Conservation (phyloP, 805 yeast species). For the Sugiyamaella boreocaroliniensis region DNA sequence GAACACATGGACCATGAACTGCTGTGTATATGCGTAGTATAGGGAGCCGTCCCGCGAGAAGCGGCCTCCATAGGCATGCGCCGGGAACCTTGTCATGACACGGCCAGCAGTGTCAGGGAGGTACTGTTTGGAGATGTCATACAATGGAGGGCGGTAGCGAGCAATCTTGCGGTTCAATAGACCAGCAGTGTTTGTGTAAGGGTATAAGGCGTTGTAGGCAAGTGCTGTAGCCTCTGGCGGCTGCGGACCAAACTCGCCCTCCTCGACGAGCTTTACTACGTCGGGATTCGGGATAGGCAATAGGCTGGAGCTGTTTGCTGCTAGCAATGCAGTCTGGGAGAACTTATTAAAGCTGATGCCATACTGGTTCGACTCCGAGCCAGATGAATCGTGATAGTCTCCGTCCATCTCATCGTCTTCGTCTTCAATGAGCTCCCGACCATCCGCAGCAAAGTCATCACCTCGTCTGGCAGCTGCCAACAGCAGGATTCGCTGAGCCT, state of each 20-base stretch:
- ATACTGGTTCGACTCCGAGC: background rate
- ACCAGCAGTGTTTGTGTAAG: too few relatives aligned
- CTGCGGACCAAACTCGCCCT: constrained; percentile 9
- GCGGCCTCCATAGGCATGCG: constrained; percentile 26
- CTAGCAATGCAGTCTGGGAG: constrained; percentile 1
- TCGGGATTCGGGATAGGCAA: constrained; percentile 7
- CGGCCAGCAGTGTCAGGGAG: constrained; percentile 15
- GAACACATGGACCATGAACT: constrained; percentile 22
- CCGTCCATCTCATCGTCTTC: background rate
- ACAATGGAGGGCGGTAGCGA: background rate
- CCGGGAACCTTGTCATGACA: constrained; percentile 4
- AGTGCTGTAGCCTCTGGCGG: background rate
- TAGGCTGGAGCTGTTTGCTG: constrained; percentile 1
- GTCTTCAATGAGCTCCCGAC: constrained; percentile 2
- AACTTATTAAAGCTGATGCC: background rate
- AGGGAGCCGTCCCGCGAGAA: constrained; percentile 25
- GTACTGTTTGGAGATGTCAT: constrained; percentile 14
- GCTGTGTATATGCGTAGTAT: constrained; percentile 23
- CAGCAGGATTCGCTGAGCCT: background rate
- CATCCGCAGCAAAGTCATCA: too few relatives aligned
- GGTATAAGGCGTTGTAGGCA: background rate
- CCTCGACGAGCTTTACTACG: background rate
- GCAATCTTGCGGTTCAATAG: constrained; percentile 13
- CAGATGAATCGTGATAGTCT: constrained; percentile 3
- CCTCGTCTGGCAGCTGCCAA: too few relatives aligned